These are phyloP conservation scores for Musa schizocarpa DNA, from an alignment of 176 grass and related monocot species.

Conservation along the genomic window DNA sequence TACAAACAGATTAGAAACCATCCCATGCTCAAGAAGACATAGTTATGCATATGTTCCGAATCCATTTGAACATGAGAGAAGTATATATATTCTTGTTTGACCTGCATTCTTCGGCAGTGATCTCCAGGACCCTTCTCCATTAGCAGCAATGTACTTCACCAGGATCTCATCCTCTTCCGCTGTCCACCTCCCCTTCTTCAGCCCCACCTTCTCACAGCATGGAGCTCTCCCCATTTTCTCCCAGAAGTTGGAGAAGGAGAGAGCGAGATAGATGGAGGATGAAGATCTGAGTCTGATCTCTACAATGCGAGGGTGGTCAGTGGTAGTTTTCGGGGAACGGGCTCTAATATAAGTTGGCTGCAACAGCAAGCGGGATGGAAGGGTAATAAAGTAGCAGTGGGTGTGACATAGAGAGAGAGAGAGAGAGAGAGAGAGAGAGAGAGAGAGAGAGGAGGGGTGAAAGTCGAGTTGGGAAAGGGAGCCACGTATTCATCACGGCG, in stretches of 20 bases:
- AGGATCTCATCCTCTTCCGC: constrained; percentile 71
- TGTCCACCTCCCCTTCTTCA: constrained; percentile 86
- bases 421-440: not conserved
- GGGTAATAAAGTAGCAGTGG: no score
- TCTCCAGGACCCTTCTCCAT: constrained; percentile 83
- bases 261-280: constrained; percentile 5
- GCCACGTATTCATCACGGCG: constrained; percentile 21
- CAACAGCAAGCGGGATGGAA: no score
- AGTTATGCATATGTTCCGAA: not conserved
- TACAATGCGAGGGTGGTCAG: constrained; percentile 16
- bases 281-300: no score
- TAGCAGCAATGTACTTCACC: constrained; percentile 55
- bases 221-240: constrained; percentile 78
- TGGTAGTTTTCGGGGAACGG: constrained; percentile 25
- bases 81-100: constrained; percentile 4
- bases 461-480: constrained; percentile 9
- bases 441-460: not conserved
- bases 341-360: not conserved
- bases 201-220: constrained; percentile 86
- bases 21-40: not conserved
- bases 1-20: not conserved
- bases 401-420: no score
- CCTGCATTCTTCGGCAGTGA: constrained; percentile 95
- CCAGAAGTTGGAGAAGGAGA: not conserved
- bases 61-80: not conserved